Evolutionary conservation across 164 flowering plant genomes (phyloP).

Genomic region (Malania oleifera): DNA sequence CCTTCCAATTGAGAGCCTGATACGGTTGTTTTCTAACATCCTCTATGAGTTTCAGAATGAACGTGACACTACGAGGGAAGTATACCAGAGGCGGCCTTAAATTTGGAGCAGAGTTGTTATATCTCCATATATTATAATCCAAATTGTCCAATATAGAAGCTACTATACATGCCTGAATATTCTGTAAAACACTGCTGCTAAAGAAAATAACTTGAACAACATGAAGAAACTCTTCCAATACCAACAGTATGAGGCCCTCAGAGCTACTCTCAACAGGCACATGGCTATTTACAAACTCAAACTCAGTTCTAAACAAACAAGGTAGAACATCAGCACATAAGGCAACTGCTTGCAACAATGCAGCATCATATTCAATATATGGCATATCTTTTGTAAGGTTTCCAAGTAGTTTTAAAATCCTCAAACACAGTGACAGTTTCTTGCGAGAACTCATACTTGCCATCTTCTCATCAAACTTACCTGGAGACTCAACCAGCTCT

Average conservation of each 20-base stretch:
- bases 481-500: slow-evolving; percentile 36
- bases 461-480: slow-evolving; percentile 42
- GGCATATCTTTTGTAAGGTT: slow-evolving; percentile 44
- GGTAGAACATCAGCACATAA: slow-evolving; percentile 56
- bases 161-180: slow-evolving; percentile 62
- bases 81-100: slow-evolving; percentile 66
- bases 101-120: slow-evolving; percentile 33
- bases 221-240: slow-evolving; percentile 79
- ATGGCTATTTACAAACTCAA: slow-evolving; percentile 51
- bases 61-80: slow-evolving; percentile 58
- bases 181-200: slow-evolving; percentile 45
- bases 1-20: slow-evolving; percentile 34
- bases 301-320: slow-evolving; percentile 41
- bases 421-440: slow-evolving; percentile 48
- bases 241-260: slow-evolving; percentile 48
- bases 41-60: slow-evolving; percentile 57
- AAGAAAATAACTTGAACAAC: slow-evolving; percentile 51
- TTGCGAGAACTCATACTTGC: slow-evolving; percentile 26
- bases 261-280: slow-evolving; percentile 46
- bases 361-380: slow-evolving; percentile 46
- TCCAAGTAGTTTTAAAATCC: slow-evolving; percentile 63
- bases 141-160: slow-evolving; percentile 62
- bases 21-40: slow-evolving; percentile 43
- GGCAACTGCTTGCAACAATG: slow-evolving; percentile 54
- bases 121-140: slow-evolving; percentile 59